A percentile compares a stretch with the other conserved stretches of the same genome.
These are phyloP conservation scores for Phaeoacremonium minimum DNA, from an alignment of 2,329 filamentous ascomycete species.

Conservation along the genomic window DNA sequence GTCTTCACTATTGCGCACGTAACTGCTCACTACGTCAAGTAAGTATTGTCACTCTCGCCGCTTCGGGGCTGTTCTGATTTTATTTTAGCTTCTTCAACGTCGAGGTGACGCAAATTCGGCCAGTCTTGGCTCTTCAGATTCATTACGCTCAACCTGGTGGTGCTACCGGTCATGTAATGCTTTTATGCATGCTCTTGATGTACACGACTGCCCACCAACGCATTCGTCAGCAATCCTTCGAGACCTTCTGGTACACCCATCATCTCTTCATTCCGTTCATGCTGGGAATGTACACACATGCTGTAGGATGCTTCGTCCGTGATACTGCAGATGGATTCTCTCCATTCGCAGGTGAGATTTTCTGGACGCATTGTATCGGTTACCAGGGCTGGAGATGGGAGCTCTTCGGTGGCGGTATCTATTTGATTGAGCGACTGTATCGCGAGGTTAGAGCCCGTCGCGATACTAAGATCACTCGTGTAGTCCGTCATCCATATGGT, in stretches of 20 bases:
- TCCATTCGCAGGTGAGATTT: slow-evolving; percentile 75
- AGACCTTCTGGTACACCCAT: slow-evolving; percentile 99
- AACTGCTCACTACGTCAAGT: slow-evolving; percentile 89
- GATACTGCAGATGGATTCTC: slow-evolving; percentile 69
- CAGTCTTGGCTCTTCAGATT: slow-evolving; percentile 77
- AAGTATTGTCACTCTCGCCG: slow-evolving; percentile 24
- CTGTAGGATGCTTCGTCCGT: slow-evolving; percentile 92
- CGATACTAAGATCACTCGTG: slow-evolving; percentile 84
- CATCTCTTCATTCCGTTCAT: slow-evolving; percentile 97
- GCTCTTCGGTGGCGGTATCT: slow-evolving; percentile 77
- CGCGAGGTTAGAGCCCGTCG: slow-evolving; percentile 83
- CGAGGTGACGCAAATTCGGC: slow-evolving; percentile 77
- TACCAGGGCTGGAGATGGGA: slow-evolving; percentile 99
- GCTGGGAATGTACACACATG: slow-evolving; percentile 91
- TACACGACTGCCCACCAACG: slow-evolving; percentile 92
- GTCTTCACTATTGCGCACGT: slow-evolving; percentile 78
- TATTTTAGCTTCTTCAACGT: slow-evolving; percentile 84
- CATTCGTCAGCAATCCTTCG: slow-evolving; percentile 94
- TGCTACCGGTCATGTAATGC: slow-evolving; percentile 94
- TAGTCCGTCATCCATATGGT: slow-evolving; percentile 94
- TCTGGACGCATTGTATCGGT: slow-evolving; percentile 91
- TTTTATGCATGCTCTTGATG: slow-evolving; percentile 98
- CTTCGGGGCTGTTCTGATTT: not conserved
- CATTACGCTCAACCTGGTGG: slow-evolving; percentile 88
- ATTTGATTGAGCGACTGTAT: slow-evolving; percentile 83